Base-by-base conservation (phyloP, 202 grass and related monocot species). In the Setaria viridis region DNA sequence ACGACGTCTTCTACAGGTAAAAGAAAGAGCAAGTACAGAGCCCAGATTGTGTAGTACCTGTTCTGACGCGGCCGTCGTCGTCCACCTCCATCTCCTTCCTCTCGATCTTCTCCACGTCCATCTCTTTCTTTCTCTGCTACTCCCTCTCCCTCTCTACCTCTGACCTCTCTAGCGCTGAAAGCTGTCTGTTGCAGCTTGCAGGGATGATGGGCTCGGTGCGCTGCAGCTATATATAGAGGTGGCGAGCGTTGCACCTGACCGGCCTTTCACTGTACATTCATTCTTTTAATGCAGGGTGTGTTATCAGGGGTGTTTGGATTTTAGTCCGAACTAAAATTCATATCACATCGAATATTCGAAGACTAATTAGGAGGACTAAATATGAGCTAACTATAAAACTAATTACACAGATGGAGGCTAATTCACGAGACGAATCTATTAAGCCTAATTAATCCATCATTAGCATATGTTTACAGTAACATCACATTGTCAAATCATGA, bases 1-100 rank as follows among this genome's bases (percentile, higher is more conserved):
- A 85, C n/a, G 20, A 25, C 54, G 13, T 63, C 2, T 7, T 42
- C 19, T 63, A 4, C 11, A 50, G 25, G 29, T 39, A 39, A 19
- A 54, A 39, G 30, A 63, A 39, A 35, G 50, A 30, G 69, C 34
- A 59, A 70, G 57, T 5, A n/a, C n/a, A 63, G 69, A 64, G 57
- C 14, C 79, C n/a, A 62, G 65, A 0, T 6, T 37, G 5, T 47
- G 7, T 13, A n/a, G 20, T 89, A 95, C 93, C 93, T 91, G 93
- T 95, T 86, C 93, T 87, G 69, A 89, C 67, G 20, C 89, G 93
- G 71, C 87, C 93, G 69, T 95, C 93, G 78, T 95, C 93, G 15
- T 89, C 91, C n/a, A 80, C 81, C 59, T 77, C 70, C 55, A 68
- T 86, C 78, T 80, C 87, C 60, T 84, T 91, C 88, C 70, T 80